These are phyloP conservation scores for Penicillium soppii DNA, from an alignment of 495 filamentous ascomycete species.

Conservation along the genomic window DNA sequence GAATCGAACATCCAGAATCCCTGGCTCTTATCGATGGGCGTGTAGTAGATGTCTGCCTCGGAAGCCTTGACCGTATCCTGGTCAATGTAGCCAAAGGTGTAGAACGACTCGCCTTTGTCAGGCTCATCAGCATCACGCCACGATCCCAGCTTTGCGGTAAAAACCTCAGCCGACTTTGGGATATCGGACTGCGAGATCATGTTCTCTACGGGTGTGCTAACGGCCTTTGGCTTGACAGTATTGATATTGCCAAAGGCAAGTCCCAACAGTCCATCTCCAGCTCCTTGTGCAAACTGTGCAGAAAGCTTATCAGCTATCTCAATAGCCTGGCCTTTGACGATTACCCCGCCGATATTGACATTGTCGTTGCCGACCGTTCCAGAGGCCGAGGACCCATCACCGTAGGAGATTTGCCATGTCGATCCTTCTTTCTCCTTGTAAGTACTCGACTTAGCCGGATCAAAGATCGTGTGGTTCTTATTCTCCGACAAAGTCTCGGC, in stretches of 20 bases:
- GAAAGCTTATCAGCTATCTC: constrained; percentile 69
- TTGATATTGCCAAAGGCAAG: constrained; percentile 71
- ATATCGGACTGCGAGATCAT: constrained; percentile 71
- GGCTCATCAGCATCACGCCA: constrained; percentile 56
- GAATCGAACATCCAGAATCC: constrained; percentile 75
- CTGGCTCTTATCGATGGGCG: constrained; percentile 63
- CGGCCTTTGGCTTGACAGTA: constrained; percentile 57
- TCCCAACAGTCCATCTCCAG: constrained; percentile 72
- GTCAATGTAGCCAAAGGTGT: constrained; percentile 79
- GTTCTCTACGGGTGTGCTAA: constrained; percentile 72
- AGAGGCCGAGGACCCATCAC: constrained; percentile 69
- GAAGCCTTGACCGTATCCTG: constrained; percentile 56
- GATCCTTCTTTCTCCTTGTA: constrained; percentile 51
- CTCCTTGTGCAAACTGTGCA: constrained; percentile 53
- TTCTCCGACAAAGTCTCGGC: constrained; percentile 31
- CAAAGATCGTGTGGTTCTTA: constrained; percentile 52
- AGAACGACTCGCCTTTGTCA: constrained; percentile 64
- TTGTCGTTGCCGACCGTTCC: constrained; percentile 71
- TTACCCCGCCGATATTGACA: constrained; percentile 66
- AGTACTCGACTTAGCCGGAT: constrained; percentile 58
- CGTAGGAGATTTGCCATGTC: constrained; percentile 71
- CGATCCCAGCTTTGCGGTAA: constrained; percentile 70
- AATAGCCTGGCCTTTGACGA: constrained; percentile 65
- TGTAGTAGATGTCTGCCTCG: constrained; percentile 59
- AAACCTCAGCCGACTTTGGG: constrained; percentile 60